A percentile compares a stretch with the other conserved stretches of the same genome.
Conservation (phyloP, 2,329 filamentous ascomycete genomes). For the Rhinocladiella mackenziei region DNA sequence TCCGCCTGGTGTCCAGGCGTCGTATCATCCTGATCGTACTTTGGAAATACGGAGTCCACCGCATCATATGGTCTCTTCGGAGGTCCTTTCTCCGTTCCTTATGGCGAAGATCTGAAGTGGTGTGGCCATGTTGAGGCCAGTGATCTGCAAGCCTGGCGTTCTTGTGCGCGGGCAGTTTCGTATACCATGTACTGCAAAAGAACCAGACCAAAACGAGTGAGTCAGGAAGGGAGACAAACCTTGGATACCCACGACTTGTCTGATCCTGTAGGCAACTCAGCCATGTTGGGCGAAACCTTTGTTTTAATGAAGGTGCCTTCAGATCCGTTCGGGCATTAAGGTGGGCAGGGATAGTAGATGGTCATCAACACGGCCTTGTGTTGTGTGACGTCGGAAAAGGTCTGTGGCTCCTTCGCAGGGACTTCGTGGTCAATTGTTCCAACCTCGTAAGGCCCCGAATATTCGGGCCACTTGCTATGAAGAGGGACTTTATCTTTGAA, state of each 20-base stretch:
- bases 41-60: slow-evolving; percentile 51
- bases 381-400: slow-evolving; percentile 51
- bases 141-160: slow-evolving; percentile 57
- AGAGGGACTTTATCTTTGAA: slow-evolving; percentile 48
- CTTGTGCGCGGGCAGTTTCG: slow-evolving; percentile 60
- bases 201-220: slow-evolving; percentile 52
- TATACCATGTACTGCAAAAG: slow-evolving; percentile 57
- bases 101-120: slow-evolving; percentile 36
- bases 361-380: slow-evolving; percentile 56
- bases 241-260: slow-evolving; percentile 59
- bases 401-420: slow-evolving; percentile 45
- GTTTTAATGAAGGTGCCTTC: slow-evolving; percentile 40
- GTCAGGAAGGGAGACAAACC: slow-evolving; percentile 54
- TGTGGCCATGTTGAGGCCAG: slow-evolving; percentile 48
- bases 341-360: slow-evolving; percentile 60
- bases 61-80: slow-evolving; percentile 45
- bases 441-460: slow-evolving; percentile 52
- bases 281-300: slow-evolving; percentile 57
- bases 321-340: slow-evolving; percentile 40
- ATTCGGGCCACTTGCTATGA: slow-evolving; percentile 45
- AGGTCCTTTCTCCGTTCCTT: slow-evolving; percentile 44
- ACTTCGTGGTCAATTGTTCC: slow-evolving; percentile 55
- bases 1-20: slow-evolving; percentile 57
- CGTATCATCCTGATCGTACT: slow-evolving; percentile 51
- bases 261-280: slow-evolving; percentile 55